Evolutionary conservation across 1,284 basidiomycete genomes (phyloP).

Genomic region (Marasmius oreades): DNA sequence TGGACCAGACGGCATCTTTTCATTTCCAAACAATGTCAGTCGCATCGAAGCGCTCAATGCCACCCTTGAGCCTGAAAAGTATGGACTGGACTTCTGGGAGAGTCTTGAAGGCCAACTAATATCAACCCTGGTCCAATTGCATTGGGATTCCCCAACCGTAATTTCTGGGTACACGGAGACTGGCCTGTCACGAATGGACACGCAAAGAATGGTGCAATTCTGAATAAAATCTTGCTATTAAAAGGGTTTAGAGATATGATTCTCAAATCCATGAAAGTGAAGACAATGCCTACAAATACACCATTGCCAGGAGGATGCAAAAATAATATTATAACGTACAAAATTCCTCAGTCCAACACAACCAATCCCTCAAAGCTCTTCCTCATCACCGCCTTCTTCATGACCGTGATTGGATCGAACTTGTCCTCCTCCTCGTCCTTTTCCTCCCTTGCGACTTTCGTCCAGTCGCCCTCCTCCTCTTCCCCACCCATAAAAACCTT

Average conservation of each 20-base stretch:
- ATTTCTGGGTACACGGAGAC: conserved; percentile 58
- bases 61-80: conserved; percentile 45
- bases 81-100: conserved; percentile 64
- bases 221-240: too few relatives aligned
- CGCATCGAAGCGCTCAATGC: conserved; percentile 43
- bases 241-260: too few relatives aligned
- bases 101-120: conserved; percentile 61
- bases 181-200: conserved; percentile 55
- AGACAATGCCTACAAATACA: neutral
- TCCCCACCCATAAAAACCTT: conserved; percentile 67
- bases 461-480: conserved; percentile 28
- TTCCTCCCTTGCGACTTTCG: conserved; percentile 20
- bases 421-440: conserved; percentile 33
- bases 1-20: conserved; percentile 52
- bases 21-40: conserved; percentile 52
- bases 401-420: conserved; percentile 46
- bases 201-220: too few relatives aligned
- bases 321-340: conserved; percentile 1
- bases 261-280: too few relatives aligned
- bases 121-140: conserved; percentile 44
- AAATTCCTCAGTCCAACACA: conserved; percentile 39
- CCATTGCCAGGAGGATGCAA: too few relatives aligned
- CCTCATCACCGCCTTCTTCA: conserved; percentile 50
- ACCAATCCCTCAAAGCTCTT: conserved; percentile 47
- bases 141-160: conserved; percentile 47